Base-by-base conservation (phyloP, 2,329 filamentous ascomycete species). In the Cladosporium oxysporum region DNA sequence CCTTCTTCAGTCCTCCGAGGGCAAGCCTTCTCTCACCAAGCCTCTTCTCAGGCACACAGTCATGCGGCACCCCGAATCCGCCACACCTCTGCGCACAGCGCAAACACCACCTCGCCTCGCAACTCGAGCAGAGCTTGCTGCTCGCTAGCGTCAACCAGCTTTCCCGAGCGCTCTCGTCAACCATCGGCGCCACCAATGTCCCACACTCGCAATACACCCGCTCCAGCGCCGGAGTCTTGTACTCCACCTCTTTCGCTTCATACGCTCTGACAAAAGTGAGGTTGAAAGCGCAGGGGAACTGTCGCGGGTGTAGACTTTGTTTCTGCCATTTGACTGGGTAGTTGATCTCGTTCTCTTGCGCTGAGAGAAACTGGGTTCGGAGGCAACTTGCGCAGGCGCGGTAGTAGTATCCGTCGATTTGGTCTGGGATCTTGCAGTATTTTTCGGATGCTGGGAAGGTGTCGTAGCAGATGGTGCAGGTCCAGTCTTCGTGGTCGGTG, bases 121-220 rank as follows among this genome's bases (percentile, higher is more conserved):
- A 58, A 4, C n/a, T 12, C 10, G 18, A 3, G 5, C 55, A 58
- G 2, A 58, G 55, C 33, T 28, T 58, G 12, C 55, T 58, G 12
- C 31, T 58, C 4, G 26, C 41, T 16, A 33, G 18, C 28, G 26
- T 31, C 35, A 28, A 2, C 41, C 26, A 49, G 37, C 37, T 49
- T 18, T n/a, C 14, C 44, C 47, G 14, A 2, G 37, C 37, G 12
- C 11, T 2, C 26, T 18, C 26, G 21, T 11, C 28, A 1, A 33
- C 37, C 58, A 33, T 49, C 28, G 16, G 37, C 28, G 37, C 58
- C 2, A 61, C 16, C 21, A 50, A 61, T 10, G 28, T 23, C n/a
- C 37, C 37, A 8, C 58, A 61, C 7, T 49, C 58, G 44, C 58
- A 61, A 44, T 61, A 61, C 10, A 61, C 58, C 26, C 58, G 23